A percentile compares a stretch with the other conserved stretches of the same genome.
These are phyloP conservation scores for Botrytis fragariae DNA, from an alignment of 2,329 filamentous ascomycete genomes.

Conservation along the genomic window DNA sequence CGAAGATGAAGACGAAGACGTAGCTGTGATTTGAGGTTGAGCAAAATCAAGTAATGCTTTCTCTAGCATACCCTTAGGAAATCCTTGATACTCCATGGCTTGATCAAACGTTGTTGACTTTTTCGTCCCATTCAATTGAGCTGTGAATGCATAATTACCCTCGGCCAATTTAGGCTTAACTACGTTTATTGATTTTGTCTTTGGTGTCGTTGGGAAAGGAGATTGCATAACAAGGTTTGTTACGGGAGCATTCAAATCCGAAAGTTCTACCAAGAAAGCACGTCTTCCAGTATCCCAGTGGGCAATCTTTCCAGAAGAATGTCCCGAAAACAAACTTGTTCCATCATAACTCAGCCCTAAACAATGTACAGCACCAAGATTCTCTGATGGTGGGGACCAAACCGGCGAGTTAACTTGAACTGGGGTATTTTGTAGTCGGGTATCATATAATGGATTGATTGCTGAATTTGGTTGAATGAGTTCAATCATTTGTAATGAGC, in stretches of 20 bases:
- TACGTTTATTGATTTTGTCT: constrained; percentile 57
- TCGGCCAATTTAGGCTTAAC: constrained; percentile 76
- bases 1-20: constrained; percentile 26
- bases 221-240: constrained; percentile 77
- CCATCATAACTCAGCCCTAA: constrained; percentile 79
- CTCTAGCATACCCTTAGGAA: constrained; percentile 45
- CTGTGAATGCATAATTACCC: constrained; percentile 62
- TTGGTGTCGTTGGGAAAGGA: constrained; percentile 49
- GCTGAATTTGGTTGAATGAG: constrained; percentile 55
- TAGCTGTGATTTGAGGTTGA: constrained; percentile 11
- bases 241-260: constrained; percentile 69
- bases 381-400: constrained; percentile 42
- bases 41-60: constrained; percentile 50
- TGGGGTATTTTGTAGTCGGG: constrained; percentile 55
- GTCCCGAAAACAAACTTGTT: constrained; percentile 75
- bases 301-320: constrained; percentile 73
- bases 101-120: constrained; percentile 25
- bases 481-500: constrained; percentile 76
- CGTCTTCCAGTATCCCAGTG: constrained; percentile 67
- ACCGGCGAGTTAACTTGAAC: constrained; percentile 55
- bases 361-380: constrained; percentile 59
- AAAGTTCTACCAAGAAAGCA: constrained; percentile 33
- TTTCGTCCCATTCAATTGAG: constrained; percentile 53
- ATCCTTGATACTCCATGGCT: constrained; percentile 29
- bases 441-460: constrained; percentile 39